Base-by-base conservation (phyloP, 2,329 filamentous ascomycete genomes). In the Cladosporium sp. region DNA sequence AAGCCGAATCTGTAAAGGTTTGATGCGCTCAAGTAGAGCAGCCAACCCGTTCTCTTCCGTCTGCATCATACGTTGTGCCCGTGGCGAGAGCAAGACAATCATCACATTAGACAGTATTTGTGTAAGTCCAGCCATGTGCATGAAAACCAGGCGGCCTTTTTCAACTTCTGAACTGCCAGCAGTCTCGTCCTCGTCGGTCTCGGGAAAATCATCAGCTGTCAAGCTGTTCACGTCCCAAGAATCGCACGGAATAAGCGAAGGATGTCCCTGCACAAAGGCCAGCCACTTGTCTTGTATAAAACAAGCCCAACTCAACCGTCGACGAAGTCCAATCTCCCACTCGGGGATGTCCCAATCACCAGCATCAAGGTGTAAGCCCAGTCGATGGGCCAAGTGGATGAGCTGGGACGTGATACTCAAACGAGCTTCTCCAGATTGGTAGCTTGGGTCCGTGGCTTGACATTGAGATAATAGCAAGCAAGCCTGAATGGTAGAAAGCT, bases 401-500 rank as follows among this genome's bases (percentile, higher is more conserved):
- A 80, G 71, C 47, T 80, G 75, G 26, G 75, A 74, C 1, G 76
- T 78, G 41, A 75, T 65, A n/a, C 68, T 70, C 49, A 70, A 70
- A 34, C 69, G 67, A 24, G 68, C 68, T n/a, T 70, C 71, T 32
- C 66, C 66, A 24, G 66, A 65, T 10, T 58, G 54, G 12, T 67
- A 61, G 47, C 65, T 66, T 47, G 69, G 75, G 60, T 76, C 75
- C 11, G 75, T 75, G 47, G 74, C 71, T 63, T 79, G 78, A 21
- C 71, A 70, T 49, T 76, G 74, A 2, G 79, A 75, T 2, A 80
- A 68, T 12, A 81, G 68, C 8, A 80, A 66, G 1, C 76, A 77
- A 21, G 78, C 78, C 68, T 80, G 79, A 12, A 80, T 76, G 0
- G 76, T 79, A 15, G 76, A 80, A 4, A 80, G 73, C 66, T 79